Evolutionary conservation across 176 grass and related monocot genomes (phyloP).

Genomic region (Eragrostis curvula): DNA sequence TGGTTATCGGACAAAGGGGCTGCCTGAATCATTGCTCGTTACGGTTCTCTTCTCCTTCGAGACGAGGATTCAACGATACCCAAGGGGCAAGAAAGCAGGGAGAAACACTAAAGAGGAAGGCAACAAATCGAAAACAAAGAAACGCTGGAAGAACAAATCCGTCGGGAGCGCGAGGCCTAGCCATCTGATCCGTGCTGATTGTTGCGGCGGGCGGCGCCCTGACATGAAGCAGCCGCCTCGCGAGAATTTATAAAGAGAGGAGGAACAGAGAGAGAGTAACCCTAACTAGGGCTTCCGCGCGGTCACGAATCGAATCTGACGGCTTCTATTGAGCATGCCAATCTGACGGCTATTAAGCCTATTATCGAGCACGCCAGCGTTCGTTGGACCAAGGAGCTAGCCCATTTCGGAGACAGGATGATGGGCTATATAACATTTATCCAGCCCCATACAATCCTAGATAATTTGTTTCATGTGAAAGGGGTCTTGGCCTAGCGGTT

Average conservation of each 20-base stretch:
- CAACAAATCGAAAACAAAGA: too few relatives aligned
- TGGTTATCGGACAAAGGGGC: conserved; percentile 57
- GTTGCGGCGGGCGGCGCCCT: background rate
- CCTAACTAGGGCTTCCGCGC: conserved; percentile 10
- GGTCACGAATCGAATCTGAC: background rate
- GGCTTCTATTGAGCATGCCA: too few relatives aligned
- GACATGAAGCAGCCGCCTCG: background rate
- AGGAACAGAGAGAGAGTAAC: background rate
- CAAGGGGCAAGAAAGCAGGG: background rate
- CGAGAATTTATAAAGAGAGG: conserved; percentile 12
- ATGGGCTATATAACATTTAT: background rate
- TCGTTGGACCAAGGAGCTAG: background rate
- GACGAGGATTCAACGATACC: background rate
- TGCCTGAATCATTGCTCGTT: conserved; percentile 82
- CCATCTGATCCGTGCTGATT: background rate
- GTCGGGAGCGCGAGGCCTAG: too few relatives aligned
- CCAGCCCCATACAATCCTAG: background rate
- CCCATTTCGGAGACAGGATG: too few relatives aligned
- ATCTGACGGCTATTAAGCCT: too few relatives aligned
- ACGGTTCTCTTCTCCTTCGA: background rate
- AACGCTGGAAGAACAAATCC: background rate
- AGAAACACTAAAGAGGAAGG: background rate
- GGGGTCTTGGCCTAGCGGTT: too few relatives aligned
- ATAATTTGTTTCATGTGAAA: too few relatives aligned
- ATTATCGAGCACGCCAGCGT: background rate